Evolutionary conservation across 495 filamentous ascomycete species (phyloP), one percentile per base, ranked within the genome.

Genomic region (Neurospora discreta): DNA sequence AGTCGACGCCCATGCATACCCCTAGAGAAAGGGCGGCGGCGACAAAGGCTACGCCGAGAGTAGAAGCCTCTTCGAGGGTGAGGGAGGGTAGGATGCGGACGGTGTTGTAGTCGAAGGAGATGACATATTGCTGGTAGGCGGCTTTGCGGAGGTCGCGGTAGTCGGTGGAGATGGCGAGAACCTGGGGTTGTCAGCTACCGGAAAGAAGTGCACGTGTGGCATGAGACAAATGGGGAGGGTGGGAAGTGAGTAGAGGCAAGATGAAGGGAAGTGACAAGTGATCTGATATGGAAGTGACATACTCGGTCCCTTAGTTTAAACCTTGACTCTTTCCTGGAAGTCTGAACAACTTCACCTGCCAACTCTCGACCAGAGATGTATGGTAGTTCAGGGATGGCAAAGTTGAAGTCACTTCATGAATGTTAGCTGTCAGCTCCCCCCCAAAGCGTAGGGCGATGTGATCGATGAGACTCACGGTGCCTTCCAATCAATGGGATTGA

Each of bases 401-500:
- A 92, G 75, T 89, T 88, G 75, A 87, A 91, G 70, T 89, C 89
- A 15, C 88, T 87, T 70, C 6, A 60, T 16, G 23, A 18, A 6
- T 9, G 26, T 78, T 39, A 5, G 8, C 9, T n/a, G 10, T 10
- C 23, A 7, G 13, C 41, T 36, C 33, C 30, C 4, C 33, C 33
- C 70, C 68, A 71, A 68, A 69, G 33, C 10, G 3, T 39, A 26
- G 30, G 0, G 23, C 6, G 15, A 39, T 33, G 26, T 15, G 40
- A 46, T 5, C 1, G 30, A 33, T 33, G 33, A 36, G 6, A 84
- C 84, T 41, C 83, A 90, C 89, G 88, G 88, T 74, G 84, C 87
- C 81, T 92, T 92, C 90, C 90, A 92, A 77, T 92, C 90, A 68
- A 91, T 86, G 3, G 89, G 90, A 78, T 91, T 92, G 69, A 92